Evolutionary conservation across 1,284 basidiomycete species (phyloP).

Genomic region (Pseudozyma tsukubaensis): DNA sequence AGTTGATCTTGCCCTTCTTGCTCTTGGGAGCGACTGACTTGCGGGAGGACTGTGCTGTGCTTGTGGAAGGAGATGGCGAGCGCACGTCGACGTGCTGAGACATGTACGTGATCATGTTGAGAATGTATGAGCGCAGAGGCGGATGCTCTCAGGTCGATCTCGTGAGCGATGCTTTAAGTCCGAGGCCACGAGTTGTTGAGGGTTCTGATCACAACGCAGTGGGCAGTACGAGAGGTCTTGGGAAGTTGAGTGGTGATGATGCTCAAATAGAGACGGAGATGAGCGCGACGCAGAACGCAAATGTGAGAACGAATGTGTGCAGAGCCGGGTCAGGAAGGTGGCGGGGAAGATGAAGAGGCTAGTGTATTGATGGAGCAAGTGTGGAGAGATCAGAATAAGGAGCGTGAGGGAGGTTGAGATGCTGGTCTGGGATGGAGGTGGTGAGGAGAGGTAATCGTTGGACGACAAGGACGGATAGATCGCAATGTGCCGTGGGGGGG

Average conservation of each 20-base stretch:
- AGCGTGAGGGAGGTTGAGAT: slow-evolving; percentile 1
- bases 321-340: not conserved
- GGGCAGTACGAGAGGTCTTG: too few species aligned
- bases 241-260: too few species aligned
- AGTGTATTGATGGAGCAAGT: not conserved
- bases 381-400: slow-evolving; percentile 9
- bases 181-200: too few species aligned
- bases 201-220: too few species aligned
- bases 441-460: not conserved
- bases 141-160: too few species aligned
- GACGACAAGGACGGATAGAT: not conserved
- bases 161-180: too few species aligned
- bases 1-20: slow-evolving; percentile 62
- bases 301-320: not conserved
- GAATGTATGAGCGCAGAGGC: too few species aligned
- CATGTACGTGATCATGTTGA: slow-evolving; percentile 37
- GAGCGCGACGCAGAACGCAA: too few species aligned
- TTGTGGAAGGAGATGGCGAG: slow-evolving; percentile 16
- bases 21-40: slow-evolving; percentile 25
- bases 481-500: not conserved
- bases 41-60: not conserved
- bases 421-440: slow-evolving; percentile 6
- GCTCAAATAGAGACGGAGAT: too few species aligned
- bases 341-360: not conserved
- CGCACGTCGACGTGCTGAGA: slow-evolving; percentile 41